Percentiles rank a stretch among this genome's conserved stretches.
Evolutionary conservation across 1,284 basidiomycete species (phyloP).

Genomic region (Malassezia caprae): DNA sequence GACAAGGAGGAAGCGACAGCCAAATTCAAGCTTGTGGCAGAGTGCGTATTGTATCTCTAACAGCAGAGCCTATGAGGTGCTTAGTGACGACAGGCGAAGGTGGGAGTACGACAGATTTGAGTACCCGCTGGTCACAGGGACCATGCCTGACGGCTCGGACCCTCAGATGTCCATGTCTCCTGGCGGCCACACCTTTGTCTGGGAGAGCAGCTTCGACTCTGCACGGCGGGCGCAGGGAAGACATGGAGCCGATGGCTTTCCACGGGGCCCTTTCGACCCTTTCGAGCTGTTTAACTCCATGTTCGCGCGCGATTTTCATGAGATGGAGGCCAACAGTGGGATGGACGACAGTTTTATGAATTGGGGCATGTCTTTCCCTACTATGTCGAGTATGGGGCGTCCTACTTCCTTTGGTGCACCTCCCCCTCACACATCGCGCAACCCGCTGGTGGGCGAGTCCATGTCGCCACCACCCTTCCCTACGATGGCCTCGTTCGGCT

Average conservation of each 20-base stretch:
- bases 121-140: conserved; percentile 11
- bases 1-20: conserved; percentile 34
- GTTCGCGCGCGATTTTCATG: conserved; percentile 26
- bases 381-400: background rate
- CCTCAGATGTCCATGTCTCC: conserved; percentile 10
- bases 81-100: conserved; percentile 28
- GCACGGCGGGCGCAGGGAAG: conserved; percentile 28
- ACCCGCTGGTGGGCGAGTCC: background rate
- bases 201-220: conserved; percentile 41
- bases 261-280: conserved; percentile 23
- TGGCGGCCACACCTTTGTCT: conserved; percentile 23
- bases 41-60: conserved; percentile 8
- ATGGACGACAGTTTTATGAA: background rate
- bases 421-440: background rate
- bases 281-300: conserved; percentile 43
- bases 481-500: conserved; percentile 4
- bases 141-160: conserved; percentile 28
- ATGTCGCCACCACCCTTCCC: conserved; percentile 6
- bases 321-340: conserved; percentile 9
- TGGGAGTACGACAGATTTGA: conserved; percentile 30
- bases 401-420: conserved; percentile 6
- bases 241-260: conserved; percentile 22
- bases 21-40: conserved; percentile 33
- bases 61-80: conserved; percentile 31
- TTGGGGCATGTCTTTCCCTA: background rate